phyloP scores from a whole-genome alignment of 73 alveolate genomes.

The Halteria grandinella region DNA sequence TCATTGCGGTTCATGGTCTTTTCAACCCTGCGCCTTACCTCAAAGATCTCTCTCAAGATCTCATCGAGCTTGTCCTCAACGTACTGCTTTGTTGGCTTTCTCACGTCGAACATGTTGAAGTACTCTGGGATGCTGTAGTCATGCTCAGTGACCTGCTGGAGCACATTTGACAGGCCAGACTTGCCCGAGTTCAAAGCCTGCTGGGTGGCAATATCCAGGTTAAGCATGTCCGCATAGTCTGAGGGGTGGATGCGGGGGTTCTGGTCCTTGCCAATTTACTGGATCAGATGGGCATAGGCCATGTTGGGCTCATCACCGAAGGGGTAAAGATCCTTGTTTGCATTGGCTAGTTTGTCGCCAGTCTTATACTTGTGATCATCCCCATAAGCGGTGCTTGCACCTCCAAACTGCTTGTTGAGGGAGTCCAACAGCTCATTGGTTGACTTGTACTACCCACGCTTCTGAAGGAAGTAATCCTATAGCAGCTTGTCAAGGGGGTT shows the following conservation, averaged over 20 bases:
- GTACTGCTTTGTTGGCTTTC: constrained; percentile 38
- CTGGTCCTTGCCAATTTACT: neutral
- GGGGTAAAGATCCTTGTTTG: no score
- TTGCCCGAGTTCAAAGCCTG: constrained; percentile 13
- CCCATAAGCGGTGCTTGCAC: no score
- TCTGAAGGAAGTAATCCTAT: no score
- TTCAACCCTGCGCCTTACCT: constrained; percentile 26
- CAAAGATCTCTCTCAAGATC: constrained; percentile 20
- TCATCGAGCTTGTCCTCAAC: constrained; percentile 13
- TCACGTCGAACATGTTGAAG: neutral
- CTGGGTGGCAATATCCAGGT: constrained; percentile 23
- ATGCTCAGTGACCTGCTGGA: neutral
- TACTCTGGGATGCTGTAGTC: neutral
- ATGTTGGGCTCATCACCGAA: no score
- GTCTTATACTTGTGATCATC: no score
- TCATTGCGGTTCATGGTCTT: constrained; percentile 40
- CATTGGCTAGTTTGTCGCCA: no score
- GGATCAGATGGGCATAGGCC: neutral
- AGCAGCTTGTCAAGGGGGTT: no score
- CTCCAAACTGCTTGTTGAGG: no score
- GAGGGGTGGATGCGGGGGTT: neutral
- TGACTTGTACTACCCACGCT: no score
- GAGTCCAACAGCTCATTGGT: no score
- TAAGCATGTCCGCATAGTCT: constrained; percentile 25
- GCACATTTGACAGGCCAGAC: constrained; percentile 25